Conservation (phyloP, 257 asterid genomes). For the Henckelia pumila region DNA sequence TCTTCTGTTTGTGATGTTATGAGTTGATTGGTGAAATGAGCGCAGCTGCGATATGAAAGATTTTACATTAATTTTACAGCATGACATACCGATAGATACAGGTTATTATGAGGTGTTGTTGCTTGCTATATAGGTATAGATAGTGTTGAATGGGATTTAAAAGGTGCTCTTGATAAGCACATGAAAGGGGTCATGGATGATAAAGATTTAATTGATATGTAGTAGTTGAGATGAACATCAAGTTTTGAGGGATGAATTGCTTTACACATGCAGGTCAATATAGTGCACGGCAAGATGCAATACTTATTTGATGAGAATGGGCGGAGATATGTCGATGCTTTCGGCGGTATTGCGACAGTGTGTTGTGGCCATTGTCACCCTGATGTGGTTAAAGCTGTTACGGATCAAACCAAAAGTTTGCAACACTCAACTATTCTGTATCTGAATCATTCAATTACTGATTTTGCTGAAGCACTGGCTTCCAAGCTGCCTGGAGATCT, state of each 20-base stretch:
- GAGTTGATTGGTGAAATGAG: too few species aligned
- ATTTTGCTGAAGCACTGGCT: constrained; percentile 75
- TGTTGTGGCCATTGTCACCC: constrained; percentile 87
- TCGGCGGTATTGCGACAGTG: constrained; percentile 78
- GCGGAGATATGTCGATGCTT: constrained; percentile 59
- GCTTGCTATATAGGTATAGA: too few species aligned
- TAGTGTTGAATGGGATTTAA: too few species aligned
- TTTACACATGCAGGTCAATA: constrained; percentile 50
- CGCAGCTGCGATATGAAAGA: too few species aligned
- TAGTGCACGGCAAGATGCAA: constrained; percentile 78
- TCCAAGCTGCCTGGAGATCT: constrained; percentile 71
- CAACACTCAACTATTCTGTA: constrained; percentile 69
- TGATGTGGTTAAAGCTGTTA: constrained; percentile 62
- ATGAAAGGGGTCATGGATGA: background rate
- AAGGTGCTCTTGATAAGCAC: too few species aligned
- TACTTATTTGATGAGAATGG: constrained; percentile 70
- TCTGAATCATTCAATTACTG: constrained; percentile 60
- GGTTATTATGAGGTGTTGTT: too few species aligned
- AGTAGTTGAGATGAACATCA: background rate
- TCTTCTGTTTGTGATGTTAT: too few species aligned
- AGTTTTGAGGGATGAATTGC: background rate
- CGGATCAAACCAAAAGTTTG: constrained; percentile 45
- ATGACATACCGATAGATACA: too few species aligned
- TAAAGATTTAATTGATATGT: background rate
- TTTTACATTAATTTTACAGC: too few species aligned